These are phyloP conservation scores for Ceratocystis lukuohia DNA, from an alignment of 2,329 filamentous ascomycete genomes.

Conservation along the genomic window DNA sequence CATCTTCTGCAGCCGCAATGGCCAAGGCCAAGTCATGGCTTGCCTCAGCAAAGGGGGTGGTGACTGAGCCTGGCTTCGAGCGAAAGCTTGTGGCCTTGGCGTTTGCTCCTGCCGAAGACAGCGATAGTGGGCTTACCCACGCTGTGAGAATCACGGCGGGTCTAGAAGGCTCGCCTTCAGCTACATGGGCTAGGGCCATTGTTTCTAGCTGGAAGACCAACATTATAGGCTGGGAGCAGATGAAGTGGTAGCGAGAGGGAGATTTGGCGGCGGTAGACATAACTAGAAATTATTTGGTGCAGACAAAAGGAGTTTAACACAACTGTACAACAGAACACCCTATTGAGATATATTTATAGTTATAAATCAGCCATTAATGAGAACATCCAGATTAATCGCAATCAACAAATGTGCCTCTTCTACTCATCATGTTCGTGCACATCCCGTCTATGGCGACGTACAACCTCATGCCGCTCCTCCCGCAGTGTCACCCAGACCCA, in stretches of 20 bases:
- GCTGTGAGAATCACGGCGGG: slow-evolving; percentile 56
- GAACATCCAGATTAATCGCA: background rate
- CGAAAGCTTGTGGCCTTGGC: slow-evolving; percentile 24
- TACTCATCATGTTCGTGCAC: slow-evolving; percentile 16
- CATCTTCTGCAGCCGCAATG: slow-evolving; percentile 25
- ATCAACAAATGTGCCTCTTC: background rate
- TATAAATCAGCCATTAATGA: background rate
- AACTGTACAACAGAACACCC: background rate
- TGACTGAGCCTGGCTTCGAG: slow-evolving; percentile 24
- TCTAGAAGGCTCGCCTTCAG: slow-evolving; percentile 74
- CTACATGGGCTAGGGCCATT: slow-evolving; percentile 21
- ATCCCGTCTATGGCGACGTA: slow-evolving; percentile 25
- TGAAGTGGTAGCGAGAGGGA: slow-evolving; percentile 21
- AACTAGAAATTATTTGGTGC: background rate
- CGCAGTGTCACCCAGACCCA: slow-evolving; percentile 64
- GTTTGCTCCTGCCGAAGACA: slow-evolving; percentile 44
- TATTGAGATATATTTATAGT: background rate
- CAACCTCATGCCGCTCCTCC: slow-evolving; percentile 43
- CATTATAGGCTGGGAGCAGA: slow-evolving; percentile 23
- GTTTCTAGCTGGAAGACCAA: slow-evolving; percentile 23
- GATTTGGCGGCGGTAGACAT: slow-evolving; percentile 21
- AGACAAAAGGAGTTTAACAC: background rate
- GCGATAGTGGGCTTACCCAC: slow-evolving; percentile 69
- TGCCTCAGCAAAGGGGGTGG: slow-evolving; percentile 25
- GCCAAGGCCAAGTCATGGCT: slow-evolving; percentile 27